Evolutionary conservation across 192 early-diverging fungal species (phyloP), one percentile per base, ranked within the genome.

Genomic region (Coemansia guatemalensis): DNA sequence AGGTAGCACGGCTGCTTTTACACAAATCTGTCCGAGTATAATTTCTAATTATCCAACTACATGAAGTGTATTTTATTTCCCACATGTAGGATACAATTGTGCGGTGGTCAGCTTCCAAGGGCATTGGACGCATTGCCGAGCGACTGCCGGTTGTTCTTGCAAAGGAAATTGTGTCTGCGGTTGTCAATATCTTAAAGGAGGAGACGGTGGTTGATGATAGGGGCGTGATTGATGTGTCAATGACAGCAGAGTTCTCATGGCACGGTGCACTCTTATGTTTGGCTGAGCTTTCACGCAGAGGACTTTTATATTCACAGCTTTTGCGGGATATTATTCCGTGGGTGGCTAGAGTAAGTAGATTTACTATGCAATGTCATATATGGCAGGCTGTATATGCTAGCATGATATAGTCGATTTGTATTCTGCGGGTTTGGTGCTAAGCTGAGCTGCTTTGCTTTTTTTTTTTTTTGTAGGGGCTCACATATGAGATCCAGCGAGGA

Each of bases 61-160:
- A 39, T 11, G 35, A n/a, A n/a, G n/a, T n/a, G 35, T 39, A 2
- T 39, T 24, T 25, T 8, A 7, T 32, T 27, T 32, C 0, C 8
- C 25, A 5, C 20, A 17, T 65, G 51, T 81, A 81, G 78, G 83
- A 84, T 53, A 99, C 97, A 0, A 91, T 99, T 62, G 96, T 99
- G 4, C 88, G 97, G 56, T 98, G 95, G 95, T 96, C 95, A 9
- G 88, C 95, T 6, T 95, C 97, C 8, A 99, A 99, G 82, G 97
- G 96, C 12, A 80, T 99, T 53, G 97, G 93, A 5, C 84, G 97
- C 51, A 86, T 99, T 57, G 76, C 89, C 3, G 88, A 88, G 47
- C 82, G 97, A 24, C 68, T 99, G 52, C 89, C 93, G 1, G 78
- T 81, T 32, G 88, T 88, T 22, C 75, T 97, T 50, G 93, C 89